Conservation (phyloP, 176 grass and related monocot species). For the Ampelocalamus luodianensis region DNA sequence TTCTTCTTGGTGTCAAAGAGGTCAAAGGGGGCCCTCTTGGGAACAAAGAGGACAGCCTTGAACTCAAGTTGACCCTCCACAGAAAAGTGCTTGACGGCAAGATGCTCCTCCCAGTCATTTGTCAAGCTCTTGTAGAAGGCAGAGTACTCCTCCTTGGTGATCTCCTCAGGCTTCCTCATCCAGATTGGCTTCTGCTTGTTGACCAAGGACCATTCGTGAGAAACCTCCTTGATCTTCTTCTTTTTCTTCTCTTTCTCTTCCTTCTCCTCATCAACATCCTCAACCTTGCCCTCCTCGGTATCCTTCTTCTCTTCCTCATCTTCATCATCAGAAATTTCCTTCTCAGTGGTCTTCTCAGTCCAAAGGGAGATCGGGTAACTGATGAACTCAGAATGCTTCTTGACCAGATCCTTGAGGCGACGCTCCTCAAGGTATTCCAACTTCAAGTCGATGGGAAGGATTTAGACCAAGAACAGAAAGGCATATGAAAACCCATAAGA, state of each 20-base stretch:
- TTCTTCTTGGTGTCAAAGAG: slow-evolving; percentile 80
- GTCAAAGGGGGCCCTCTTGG: slow-evolving; percentile 75
- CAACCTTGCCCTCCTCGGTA: slow-evolving; percentile 75
- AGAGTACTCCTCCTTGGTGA: slow-evolving; percentile 79
- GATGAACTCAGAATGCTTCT: slow-evolving; percentile 35
- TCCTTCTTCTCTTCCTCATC: slow-evolving; percentile 91
- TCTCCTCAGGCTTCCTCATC: slow-evolving; percentile 88
- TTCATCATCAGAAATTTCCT: slow-evolving; percentile 87
- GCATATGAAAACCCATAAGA: not conserved
- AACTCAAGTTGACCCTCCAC: slow-evolving; percentile 86
- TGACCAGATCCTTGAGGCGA: not conserved
- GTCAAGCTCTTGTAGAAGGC: slow-evolving; percentile 92
- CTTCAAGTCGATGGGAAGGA: not conserved
- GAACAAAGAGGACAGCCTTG: slow-evolving; percentile 77
- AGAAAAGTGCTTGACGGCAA: slow-evolving; percentile 79
- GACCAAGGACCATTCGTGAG: slow-evolving; percentile 67
- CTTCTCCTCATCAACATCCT: slow-evolving; percentile 82
- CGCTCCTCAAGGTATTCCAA: not conserved
- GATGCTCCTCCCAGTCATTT: slow-evolving; percentile 88
- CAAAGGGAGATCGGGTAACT: slow-evolving; percentile 87
- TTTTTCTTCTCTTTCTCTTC: slow-evolving; percentile 76
- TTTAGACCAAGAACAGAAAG: not conserved
- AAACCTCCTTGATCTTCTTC: slow-evolving; percentile 89
- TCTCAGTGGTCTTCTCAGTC: slow-evolving; percentile 79
- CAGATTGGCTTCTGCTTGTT: slow-evolving; percentile 88